These are phyloP conservation scores for Lodderomyces jiufengensis DNA, from an alignment of 1,139 yeast species.

Conservation along the genomic window DNA sequence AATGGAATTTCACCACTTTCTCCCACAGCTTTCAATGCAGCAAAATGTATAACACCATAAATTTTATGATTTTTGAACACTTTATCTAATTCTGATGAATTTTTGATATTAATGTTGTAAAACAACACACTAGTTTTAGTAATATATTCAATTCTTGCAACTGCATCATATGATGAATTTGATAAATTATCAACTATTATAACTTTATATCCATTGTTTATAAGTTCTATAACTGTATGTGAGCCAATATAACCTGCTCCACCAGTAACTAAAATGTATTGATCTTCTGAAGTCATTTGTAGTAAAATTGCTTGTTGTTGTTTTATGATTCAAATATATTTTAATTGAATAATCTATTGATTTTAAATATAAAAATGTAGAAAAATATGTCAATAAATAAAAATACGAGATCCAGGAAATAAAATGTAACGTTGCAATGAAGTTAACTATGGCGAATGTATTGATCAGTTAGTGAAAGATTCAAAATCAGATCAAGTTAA, in stretches of 20 bases:
- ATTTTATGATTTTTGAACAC: conserved; percentile 52
- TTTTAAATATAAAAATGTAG: no score
- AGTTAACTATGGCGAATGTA: conserved; percentile 2
- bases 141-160: conserved; percentile 61
- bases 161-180: conserved; percentile 67
- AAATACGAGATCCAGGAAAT: neutral
- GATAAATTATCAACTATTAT: conserved; percentile 68
- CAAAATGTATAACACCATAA: conserved; percentile 71
- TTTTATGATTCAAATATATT: no score
- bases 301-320: no score
- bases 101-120: conserved; percentile 56
- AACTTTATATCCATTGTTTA: conserved; percentile 63
- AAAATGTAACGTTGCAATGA: conserved; percentile 8
- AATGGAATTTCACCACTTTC: conserved; percentile 76
- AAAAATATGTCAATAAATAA: neutral
- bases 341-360: no score
- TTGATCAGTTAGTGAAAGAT: no score
- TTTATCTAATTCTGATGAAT: conserved; percentile 41
- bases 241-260: conserved; percentile 90
- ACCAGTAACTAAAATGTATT: conserved; percentile 70
- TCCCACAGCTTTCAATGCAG: conserved; percentile 85
- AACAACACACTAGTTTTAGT: conserved; percentile 51
- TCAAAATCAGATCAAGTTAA: no score
- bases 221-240: conserved; percentile 67
- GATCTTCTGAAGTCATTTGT: conserved; percentile 4